phyloP scores from a whole-genome alignment of 2,329 filamentous ascomycete genomes.

The Fusarium humuli region DNA sequence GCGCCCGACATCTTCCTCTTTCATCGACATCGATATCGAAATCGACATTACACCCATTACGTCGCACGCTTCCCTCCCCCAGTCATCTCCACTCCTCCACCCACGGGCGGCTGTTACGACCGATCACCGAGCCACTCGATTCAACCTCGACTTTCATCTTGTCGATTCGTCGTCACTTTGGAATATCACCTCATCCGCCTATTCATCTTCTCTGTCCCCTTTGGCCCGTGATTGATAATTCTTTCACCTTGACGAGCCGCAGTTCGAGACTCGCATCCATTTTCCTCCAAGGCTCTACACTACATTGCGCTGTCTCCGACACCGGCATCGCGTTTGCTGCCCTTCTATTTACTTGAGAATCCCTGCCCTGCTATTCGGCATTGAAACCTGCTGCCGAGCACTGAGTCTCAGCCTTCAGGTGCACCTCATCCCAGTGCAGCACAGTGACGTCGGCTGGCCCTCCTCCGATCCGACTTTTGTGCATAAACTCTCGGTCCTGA shows the following conservation, averaged over 20 bases:
- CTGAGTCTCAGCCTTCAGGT: constrained; percentile 20
- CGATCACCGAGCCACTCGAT: constrained; percentile 13
- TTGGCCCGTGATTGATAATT: neutral
- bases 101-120: constrained; percentile 8
- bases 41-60: neutral
- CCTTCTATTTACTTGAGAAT: constrained; percentile 19
- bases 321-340: constrained; percentile 23
- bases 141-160: constrained; percentile 20
- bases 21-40: neutral
- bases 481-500: constrained; percentile 15
- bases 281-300: neutral
- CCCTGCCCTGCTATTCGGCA: constrained; percentile 34
- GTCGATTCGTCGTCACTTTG: constrained; percentile 11
- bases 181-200: neutral
- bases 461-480: constrained; percentile 24
- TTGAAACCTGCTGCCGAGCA: constrained; percentile 27
- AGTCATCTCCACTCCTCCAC: constrained; percentile 43
- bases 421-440: constrained; percentile 9
- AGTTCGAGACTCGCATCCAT: neutral
- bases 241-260: neutral
- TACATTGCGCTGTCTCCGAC: constrained; percentile 9
- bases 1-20: neutral
- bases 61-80: neutral
- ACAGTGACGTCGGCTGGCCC: constrained; percentile 35
- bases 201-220: neutral